Base-by-base conservation (phyloP, 768 basidiomycete genomes). In the Collybia sordida region DNA sequence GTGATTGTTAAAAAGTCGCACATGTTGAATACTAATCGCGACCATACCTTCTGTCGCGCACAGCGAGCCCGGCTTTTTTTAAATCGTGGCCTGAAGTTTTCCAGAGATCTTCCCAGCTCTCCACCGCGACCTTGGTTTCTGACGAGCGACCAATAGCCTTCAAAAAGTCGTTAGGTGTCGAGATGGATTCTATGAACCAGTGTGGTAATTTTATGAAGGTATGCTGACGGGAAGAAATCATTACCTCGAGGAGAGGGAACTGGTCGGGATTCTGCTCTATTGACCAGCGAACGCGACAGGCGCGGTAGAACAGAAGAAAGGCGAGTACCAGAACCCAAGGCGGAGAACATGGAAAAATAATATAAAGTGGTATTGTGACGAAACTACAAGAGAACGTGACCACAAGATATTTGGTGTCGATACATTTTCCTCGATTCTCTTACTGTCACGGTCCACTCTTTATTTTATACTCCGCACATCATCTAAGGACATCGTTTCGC, bases 91-190 rank as follows among this genome's bases (percentile, higher is more conserved):
- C 80, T 31, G 79, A 71, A 49, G 76, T 69, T 42, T 71, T 74
- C 87, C 89, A 93, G 35, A 93, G 73, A 24, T 81, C 77, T 2
- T 83, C 79, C 91, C 91, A 93, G n/a, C 66, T 69, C 36, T 83
- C 82, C 9, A 77, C 65, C 2, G 76, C 69, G 24, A 90, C 54
- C 65, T 91, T 91, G 1, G 76, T 82, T 31, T 88, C 83, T 3
- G 77, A 69, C 6, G 74, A 74, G 21, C 91, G 78, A 18, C 91
- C 90, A 54, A 93, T 90, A 22, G 84, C 79, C 51, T 79, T 80
- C 55, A 93, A 72, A 57, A 93, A 90, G 22, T 79, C 83, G 24
- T 69, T 68, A 5, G 88, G 79, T 2, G 82, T 80, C 17, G 62
- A 54, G 52, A 88, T 78, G n/a, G 66, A 53, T 28, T 73, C 83